Conservation (phyloP, 2,329 filamentous ascomycete species). For the Eutypella sp. region DNA sequence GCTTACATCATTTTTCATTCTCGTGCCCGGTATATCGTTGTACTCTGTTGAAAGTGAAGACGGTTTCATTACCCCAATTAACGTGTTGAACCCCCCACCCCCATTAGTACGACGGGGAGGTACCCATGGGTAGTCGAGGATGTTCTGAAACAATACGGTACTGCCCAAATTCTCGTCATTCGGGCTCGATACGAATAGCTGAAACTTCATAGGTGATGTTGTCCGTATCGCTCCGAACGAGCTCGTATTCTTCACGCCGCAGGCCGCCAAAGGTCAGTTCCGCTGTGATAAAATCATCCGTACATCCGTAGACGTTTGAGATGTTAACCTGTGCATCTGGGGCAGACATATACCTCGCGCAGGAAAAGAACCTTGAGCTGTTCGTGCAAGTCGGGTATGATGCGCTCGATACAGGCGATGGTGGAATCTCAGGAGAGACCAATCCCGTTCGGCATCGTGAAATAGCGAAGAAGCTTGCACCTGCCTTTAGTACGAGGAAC, state of each 20-base stretch:
- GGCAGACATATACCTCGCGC: conserved; percentile 4
- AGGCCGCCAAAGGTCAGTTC: conserved; percentile 4
- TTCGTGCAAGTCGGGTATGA: conserved; percentile 3
- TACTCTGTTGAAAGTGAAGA: background rate
- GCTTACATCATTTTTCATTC: background rate
- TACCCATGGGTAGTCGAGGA: conserved; percentile 1
- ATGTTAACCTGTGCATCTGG: background rate
- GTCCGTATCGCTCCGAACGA: conserved; percentile 15
- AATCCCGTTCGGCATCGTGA: conserved; percentile 7
- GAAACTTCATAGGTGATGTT: conserved; percentile 8
- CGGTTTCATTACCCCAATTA: background rate
- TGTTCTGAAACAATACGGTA: conserved; percentile 4
- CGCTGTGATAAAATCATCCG: background rate
- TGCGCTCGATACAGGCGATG: conserved; percentile 1
- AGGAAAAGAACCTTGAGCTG: conserved; percentile 2
- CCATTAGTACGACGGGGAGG: conserved; percentile 2
- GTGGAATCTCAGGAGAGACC: conserved; percentile 5
- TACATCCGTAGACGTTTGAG: background rate
- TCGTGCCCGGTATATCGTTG: background rate
- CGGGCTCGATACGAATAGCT: background rate
- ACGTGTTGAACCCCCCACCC: background rate
- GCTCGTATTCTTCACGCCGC: conserved; percentile 10
- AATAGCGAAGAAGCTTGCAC: conserved; percentile 4
- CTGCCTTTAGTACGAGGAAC: conserved; percentile 5
- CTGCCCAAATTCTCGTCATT: background rate